Percentiles rank a stretch among this genome's conserved stretches.
These are phyloP conservation scores for Polygonum maritimum DNA, from an alignment of 148 eudicot species.

Conservation along the genomic window DNA sequence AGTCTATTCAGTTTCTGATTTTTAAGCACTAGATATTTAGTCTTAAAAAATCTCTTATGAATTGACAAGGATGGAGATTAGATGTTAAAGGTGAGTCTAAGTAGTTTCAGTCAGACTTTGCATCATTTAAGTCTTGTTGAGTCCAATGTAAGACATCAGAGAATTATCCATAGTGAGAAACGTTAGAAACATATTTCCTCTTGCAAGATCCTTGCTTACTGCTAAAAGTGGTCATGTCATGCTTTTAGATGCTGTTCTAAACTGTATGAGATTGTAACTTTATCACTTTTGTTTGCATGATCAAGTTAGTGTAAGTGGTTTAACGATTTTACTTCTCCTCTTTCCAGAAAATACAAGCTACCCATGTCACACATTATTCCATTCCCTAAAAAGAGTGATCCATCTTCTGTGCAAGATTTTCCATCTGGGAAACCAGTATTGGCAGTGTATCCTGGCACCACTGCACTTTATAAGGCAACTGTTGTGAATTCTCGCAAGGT, in stretches of 20 bases:
- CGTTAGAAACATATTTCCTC: too few species aligned
- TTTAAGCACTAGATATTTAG: too few species aligned
- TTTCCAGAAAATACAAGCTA: constrained; percentile 73
- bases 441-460: constrained; percentile 94
- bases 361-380: constrained; percentile 81
- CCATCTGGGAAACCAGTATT: constrained; percentile 74
- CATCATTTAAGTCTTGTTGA: too few species aligned
- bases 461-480: constrained; percentile 93
- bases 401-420: constrained; percentile 59
- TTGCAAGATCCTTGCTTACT: too few species aligned
- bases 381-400: constrained; percentile 75
- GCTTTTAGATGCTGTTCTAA: background rate
- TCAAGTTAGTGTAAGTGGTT: background rate
- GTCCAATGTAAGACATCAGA: too few species aligned
- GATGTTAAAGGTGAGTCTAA: too few species aligned
- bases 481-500: constrained; percentile 90
- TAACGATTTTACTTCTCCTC: background rate
- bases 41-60: too few species aligned
- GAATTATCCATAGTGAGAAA: too few species aligned
- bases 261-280: background rate
- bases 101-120: too few species aligned
- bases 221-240: too few species aligned
- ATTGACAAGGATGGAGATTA: too few species aligned
- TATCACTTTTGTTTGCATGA: background rate
- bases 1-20: too few species aligned